Conservation (phyloP, 805 yeast genomes). For the Teunomyces tritomae region DNA sequence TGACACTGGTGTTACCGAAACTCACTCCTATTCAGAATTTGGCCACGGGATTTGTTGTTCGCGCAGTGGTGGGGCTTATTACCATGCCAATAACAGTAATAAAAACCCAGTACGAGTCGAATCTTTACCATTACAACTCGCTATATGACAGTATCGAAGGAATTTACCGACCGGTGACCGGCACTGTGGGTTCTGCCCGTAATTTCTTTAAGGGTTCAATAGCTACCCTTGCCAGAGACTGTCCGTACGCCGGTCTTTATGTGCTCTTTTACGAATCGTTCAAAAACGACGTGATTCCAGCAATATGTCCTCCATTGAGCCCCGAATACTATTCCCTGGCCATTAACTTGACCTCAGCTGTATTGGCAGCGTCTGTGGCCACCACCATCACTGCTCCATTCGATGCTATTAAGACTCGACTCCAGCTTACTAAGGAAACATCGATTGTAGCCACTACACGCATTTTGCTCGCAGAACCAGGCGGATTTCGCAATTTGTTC, state of each 20-base stretch:
- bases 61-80: slow-evolving; percentile 78
- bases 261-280: slow-evolving; percentile 79
- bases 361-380: slow-evolving; percentile 72
- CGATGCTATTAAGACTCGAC: slow-evolving; percentile 88
- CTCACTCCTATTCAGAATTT: slow-evolving; percentile 69
- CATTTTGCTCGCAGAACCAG: slow-evolving; percentile 41
- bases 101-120: slow-evolving; percentile 87
- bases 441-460: slow-evolving; percentile 35
- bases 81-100: slow-evolving; percentile 95
- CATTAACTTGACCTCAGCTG: slow-evolving; percentile 74
- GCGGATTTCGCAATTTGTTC: slow-evolving; percentile 62
- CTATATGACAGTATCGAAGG: slow-evolving; percentile 57
- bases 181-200: slow-evolving; percentile 31
- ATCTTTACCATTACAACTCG: slow-evolving; percentile 65
- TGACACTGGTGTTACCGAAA: slow-evolving; percentile 60
- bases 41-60: slow-evolving; percentile 69
- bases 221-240: slow-evolving; percentile 86
- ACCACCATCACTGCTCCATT: slow-evolving; percentile 92
- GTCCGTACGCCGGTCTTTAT: slow-evolving; percentile 94
- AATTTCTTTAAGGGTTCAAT: slow-evolving; percentile 88
- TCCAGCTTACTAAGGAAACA: slow-evolving; percentile 63
- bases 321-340: slow-evolving; percentile 28
- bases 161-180: slow-evolving; percentile 37
- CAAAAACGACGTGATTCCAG: slow-evolving; percentile 56
- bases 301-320: slow-evolving; percentile 6